phyloP scores from a whole-genome alignment of 208 protist genomes.

The Naegleria gruberi region DNA sequence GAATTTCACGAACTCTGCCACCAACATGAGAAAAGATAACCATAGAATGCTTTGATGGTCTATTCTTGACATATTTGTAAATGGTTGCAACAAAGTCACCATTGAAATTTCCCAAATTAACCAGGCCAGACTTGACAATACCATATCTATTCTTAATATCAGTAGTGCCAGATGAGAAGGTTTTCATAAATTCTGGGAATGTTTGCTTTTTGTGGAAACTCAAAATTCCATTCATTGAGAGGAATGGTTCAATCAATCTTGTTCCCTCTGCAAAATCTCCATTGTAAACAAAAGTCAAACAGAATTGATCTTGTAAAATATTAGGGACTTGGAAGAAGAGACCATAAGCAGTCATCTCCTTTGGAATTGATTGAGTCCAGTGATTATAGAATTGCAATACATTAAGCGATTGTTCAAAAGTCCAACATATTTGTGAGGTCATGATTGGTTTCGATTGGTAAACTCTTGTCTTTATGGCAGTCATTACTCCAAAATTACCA shows the following conservation, averaged over 20 bases:
- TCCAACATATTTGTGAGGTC: not conserved
- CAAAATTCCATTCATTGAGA: not conserved
- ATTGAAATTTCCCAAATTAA: not conserved
- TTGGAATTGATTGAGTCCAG: not conserved
- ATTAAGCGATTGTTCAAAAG: not conserved
- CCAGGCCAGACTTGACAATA: not conserved
- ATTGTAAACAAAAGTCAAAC: slow-evolving; percentile 3
- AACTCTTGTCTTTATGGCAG: not conserved
- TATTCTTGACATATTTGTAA: not conserved
- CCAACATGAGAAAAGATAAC: not conserved
- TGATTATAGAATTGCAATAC: not conserved
- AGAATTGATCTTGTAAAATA: not conserved
- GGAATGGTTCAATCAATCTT: not conserved
- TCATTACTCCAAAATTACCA: slow-evolving; percentile 36
- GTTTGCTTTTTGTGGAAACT: not conserved
- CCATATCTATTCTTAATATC: not conserved
- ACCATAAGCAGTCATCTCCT: not conserved
- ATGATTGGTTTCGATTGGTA: not conserved
- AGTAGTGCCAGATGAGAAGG: not conserved
- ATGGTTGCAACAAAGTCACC: not conserved
- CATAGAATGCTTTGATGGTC: not conserved
- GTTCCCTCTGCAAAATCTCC: not conserved
- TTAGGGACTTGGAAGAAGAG: not conserved
- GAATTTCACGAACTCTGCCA: not conserved
- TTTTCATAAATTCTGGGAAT: not conserved